A percentile compares a stretch with the other conserved stretches of the same genome.
phyloP scores from a whole-genome alignment of 2,329 filamentous ascomycete species.

The Botryotinia calthae region DNA sequence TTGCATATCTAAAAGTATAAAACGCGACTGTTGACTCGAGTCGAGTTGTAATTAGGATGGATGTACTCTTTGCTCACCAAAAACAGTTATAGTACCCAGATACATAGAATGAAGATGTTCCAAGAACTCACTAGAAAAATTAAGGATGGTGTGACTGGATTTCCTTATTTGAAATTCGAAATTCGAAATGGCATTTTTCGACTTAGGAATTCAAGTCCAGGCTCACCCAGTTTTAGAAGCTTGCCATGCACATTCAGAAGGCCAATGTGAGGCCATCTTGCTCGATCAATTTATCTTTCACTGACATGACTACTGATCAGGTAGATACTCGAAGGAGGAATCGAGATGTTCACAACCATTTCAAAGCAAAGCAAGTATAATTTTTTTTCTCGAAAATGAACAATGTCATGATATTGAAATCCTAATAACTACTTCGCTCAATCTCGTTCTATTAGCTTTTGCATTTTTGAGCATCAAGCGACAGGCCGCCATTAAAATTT shows the following conservation, averaged over 20 bases:
- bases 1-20: conserved; percentile 5
- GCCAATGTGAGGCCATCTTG: background rate
- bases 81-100: background rate
- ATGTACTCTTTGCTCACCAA: background rate
- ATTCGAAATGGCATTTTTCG: background rate
- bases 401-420: background rate
- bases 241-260: background rate
- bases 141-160: background rate
- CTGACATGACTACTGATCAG: background rate
- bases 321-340: background rate
- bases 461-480: background rate
- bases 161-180: background rate
- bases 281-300: background rate
- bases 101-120: background rate
- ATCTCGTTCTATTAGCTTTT: background rate
- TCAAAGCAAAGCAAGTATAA: background rate
- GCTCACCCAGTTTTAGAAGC: background rate
- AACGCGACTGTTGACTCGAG: background rate
- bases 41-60: background rate
- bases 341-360: background rate
- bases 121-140: background rate
- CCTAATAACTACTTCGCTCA: background rate
- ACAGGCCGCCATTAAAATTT: no score
- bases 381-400: background rate
- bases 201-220: background rate